Conservation (phyloP, 2,329 filamentous ascomycete species). For the Teratosphaeriaceae sp. region DNA sequence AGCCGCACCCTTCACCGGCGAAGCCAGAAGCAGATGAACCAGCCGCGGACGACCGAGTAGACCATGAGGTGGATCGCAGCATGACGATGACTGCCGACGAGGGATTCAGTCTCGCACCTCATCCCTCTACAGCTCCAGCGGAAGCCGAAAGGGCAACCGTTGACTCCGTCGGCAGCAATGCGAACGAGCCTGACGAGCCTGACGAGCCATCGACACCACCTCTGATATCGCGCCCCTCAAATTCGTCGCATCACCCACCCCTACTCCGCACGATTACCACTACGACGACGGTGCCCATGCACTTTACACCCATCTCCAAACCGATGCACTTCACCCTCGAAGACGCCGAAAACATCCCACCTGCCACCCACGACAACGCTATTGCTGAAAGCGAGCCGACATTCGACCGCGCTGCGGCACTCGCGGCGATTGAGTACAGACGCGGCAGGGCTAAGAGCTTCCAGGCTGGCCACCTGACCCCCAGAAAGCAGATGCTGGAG, state of each 20-base stretch:
- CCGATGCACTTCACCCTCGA: slow-evolving; percentile 10
- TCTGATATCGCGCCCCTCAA: slow-evolving; percentile 28
- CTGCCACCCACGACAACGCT: slow-evolving; percentile 6
- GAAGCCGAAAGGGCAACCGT: slow-evolving; percentile 7
- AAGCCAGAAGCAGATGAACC: neutral
- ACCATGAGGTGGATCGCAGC: slow-evolving; percentile 18
- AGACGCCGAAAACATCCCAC: slow-evolving; percentile 18
- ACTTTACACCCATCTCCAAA: slow-evolving; percentile 37
- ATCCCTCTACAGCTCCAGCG: slow-evolving; percentile 13
- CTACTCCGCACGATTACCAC: slow-evolving; percentile 39
- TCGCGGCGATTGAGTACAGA: slow-evolving; percentile 67
- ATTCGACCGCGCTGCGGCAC: slow-evolving; percentile 60
- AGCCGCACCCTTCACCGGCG: no score
- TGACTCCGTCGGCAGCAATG: no score
- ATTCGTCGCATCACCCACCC: slow-evolving; percentile 17
- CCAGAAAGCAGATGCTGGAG: slow-evolving; percentile 52
- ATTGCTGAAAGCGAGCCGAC: slow-evolving; percentile 12
- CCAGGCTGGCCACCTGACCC: slow-evolving; percentile 56
- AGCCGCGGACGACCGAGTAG: slow-evolving; percentile 2
- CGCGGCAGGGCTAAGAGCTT: slow-evolving; percentile 64
- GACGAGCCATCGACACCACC: slow-evolving; percentile 14
- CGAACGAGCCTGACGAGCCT: neutral
- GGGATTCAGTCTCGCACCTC: slow-evolving; percentile 15
- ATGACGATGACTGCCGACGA: slow-evolving; percentile 19
- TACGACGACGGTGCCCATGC: slow-evolving; percentile 43